Base-by-base conservation (phyloP, 805 yeast genomes). In the Helenozyma baotianmanensis region DNA sequence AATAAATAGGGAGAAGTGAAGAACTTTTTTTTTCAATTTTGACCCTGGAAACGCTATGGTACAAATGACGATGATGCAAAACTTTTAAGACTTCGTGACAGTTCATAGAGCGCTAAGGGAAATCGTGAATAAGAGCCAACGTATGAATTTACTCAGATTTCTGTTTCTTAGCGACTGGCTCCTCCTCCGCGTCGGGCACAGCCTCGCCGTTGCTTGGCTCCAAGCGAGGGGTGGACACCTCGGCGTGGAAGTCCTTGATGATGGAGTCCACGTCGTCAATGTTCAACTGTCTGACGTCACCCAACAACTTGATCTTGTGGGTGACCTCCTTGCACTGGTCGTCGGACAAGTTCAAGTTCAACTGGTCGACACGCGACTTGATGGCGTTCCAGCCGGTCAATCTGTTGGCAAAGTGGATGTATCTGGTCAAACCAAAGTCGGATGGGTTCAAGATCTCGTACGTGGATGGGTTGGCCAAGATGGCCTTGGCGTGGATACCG, bases 381-480 rank as follows among this genome's bases (percentile, higher is more conserved):
- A 74, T 74, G 23, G 80, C 80, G 50, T 74, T 74, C 80, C 80
- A 74, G 22, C 80, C 80, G 10, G 80, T 74, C 51, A 74, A 64
- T 51, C 79, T 62, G 60, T 73, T 74, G 41, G 80, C 80, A 46
- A 74, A 74, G 52, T 74, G 79, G 40, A 74, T 74, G 51, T 74
- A 74, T 50, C 80, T 68, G n/a, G 78, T 70, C 48, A 74, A 64
- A 38, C 80, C 80, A 48, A 74, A 74, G 54, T 74, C 80, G 15
- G 65, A 56, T 21, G 80, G 80, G 45, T 70, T 69, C 52, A 74
- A 63, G 50, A 74, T 74, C 57, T 74, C 80, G 51, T 74, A 74
- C 9, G 80, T 74, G n/a, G 78, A 70, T 30, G 80, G 80, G 57
- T 74, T 74, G 32, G 80, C 80, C 45, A 74, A 65, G 36, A 74